These are phyloP conservation scores for Didymella segeticola DNA, from an alignment of 2,329 filamentous ascomycete species.

Conservation along the genomic window DNA sequence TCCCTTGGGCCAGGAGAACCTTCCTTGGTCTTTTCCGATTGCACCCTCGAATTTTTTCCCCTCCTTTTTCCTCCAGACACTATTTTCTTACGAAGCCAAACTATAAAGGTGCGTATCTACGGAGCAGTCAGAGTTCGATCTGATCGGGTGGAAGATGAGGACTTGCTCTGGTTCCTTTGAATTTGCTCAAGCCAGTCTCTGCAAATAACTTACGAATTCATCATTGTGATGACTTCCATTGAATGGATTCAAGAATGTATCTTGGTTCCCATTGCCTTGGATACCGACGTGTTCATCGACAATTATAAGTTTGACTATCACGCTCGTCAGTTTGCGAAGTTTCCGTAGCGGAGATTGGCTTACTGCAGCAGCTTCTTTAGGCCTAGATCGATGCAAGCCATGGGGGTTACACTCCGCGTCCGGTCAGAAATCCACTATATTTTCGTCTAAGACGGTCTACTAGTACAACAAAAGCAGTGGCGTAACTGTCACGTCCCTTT, in stretches of 20 bases:
- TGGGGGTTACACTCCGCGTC: no score
- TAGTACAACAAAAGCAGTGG: no score
- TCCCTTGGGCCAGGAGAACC: conserved; percentile 66
- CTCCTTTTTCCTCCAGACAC: conserved; percentile 65
- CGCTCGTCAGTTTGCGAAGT: neutral
- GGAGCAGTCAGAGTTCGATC: neutral
- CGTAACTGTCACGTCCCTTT: no score
- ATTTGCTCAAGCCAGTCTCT: conserved; percentile 67
- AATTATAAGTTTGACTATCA: conserved; percentile 74
- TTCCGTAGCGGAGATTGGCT: neutral
- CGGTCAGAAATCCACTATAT: no score
- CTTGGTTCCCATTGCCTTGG: conserved; percentile 79
- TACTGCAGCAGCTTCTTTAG: conserved; percentile 70
- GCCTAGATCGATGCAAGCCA: no score
- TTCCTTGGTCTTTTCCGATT: conserved; percentile 58
- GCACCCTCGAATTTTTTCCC: conserved; percentile 51
- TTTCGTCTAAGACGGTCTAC: no score
- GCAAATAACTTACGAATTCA: conserved; percentile 70
- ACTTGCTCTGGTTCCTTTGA: conserved; percentile 65
- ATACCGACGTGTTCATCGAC: conserved; percentile 73
- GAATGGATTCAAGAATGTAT: conserved; percentile 82
- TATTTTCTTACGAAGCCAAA: conserved; percentile 60
- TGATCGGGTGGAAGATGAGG: neutral
- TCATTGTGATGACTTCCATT: conserved; percentile 78
- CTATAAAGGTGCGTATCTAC: conserved; percentile 65